Percentiles rank a stretch among this genome's conserved stretches.
Evolutionary conservation across 192 early-diverging fungal genomes (phyloP).

Genomic region (Backusella mclennaniae): DNA sequence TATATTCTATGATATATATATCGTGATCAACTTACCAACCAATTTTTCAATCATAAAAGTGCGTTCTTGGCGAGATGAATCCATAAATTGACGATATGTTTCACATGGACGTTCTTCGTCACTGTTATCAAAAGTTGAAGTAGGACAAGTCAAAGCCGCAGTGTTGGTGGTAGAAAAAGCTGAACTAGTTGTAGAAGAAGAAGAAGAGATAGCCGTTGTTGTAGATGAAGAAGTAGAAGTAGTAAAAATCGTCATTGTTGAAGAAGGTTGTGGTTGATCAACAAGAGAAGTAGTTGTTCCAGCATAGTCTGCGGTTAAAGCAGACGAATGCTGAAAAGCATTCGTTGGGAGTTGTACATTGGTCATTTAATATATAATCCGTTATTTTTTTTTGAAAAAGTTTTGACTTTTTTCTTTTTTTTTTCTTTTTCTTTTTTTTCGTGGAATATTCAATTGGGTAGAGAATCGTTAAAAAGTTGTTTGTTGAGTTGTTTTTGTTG

Average conservation of each 20-base stretch:
- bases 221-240: not conserved
- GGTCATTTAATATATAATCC: slow-evolving; percentile 7
- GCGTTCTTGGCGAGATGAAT: slow-evolving; percentile 8
- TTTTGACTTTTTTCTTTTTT: not conserved
- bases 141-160: not conserved
- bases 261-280: not conserved
- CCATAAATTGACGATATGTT: slow-evolving; percentile 17
- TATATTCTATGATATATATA: not conserved
- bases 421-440: slow-evolving; percentile 5
- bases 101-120: slow-evolving; percentile 14
- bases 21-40: slow-evolving; percentile 8
- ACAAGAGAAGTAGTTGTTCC: not conserved
- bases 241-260: not conserved
- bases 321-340: not conserved
- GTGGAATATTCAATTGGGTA: too few relatives aligned
- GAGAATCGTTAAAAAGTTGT: not conserved
- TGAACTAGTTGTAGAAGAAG: not conserved
- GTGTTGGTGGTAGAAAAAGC: not conserved
- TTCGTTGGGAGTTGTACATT: not conserved
- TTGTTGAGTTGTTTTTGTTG: not conserved
- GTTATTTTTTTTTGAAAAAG: slow-evolving; percentile 1
- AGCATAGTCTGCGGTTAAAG: not conserved
- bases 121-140: not conserved
- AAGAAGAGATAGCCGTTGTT: not conserved
- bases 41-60: slow-evolving; percentile 18